Percentiles rank a stretch among this genome's conserved stretches.
phyloP scores from a whole-genome alignment of 192 early-diverging fungal species.

The Entophlyctis luteolus region DNA sequence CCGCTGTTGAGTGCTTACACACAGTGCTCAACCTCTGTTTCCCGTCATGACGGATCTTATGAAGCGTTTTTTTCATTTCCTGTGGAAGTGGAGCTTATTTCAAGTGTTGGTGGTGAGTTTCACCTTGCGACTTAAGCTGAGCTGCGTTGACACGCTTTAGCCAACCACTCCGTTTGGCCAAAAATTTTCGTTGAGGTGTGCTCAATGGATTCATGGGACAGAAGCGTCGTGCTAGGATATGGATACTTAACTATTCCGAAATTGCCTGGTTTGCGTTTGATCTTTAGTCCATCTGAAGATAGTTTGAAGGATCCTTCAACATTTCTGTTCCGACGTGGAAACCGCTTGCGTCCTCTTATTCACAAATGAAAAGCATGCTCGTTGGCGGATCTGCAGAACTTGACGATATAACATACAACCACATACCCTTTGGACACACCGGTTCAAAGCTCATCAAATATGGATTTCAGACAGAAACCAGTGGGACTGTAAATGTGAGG shows the following conservation, averaged over 20 bases:
- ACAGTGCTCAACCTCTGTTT: slow-evolving; percentile 2
- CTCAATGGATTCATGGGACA: slow-evolving; percentile 40
- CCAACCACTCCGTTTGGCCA: slow-evolving; percentile 23
- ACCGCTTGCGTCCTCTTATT: slow-evolving; percentile 20
- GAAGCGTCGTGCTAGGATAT: slow-evolving; percentile 37
- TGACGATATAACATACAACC: slow-evolving; percentile 33
- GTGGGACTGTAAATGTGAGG: slow-evolving; percentile 28
- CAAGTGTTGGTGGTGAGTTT: slow-evolving; percentile 6
- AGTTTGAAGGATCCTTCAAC: slow-evolving; percentile 25
- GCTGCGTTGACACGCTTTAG: background rate
- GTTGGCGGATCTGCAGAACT: slow-evolving; percentile 37
- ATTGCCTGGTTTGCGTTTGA: slow-evolving; percentile 23
- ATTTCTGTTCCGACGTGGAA: slow-evolving; percentile 32
- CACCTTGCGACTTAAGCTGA: no score
- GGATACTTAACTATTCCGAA: slow-evolving; percentile 34
- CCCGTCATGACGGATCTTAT: background rate
- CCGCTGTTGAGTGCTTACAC: slow-evolving; percentile 10
- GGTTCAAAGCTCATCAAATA: slow-evolving; percentile 32
- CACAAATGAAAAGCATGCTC: slow-evolving; percentile 29
- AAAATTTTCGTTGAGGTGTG: slow-evolving; percentile 33
- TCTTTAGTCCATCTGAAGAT: background rate
- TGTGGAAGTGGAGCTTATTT: slow-evolving; percentile 21
- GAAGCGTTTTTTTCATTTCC: slow-evolving; percentile 15
- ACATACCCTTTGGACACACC: slow-evolving; percentile 10
- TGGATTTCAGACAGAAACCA: slow-evolving; percentile 38